Evolutionary conservation across 83 land plant genomes (phyloP).

Genomic region (Thuja plicata): DNA sequence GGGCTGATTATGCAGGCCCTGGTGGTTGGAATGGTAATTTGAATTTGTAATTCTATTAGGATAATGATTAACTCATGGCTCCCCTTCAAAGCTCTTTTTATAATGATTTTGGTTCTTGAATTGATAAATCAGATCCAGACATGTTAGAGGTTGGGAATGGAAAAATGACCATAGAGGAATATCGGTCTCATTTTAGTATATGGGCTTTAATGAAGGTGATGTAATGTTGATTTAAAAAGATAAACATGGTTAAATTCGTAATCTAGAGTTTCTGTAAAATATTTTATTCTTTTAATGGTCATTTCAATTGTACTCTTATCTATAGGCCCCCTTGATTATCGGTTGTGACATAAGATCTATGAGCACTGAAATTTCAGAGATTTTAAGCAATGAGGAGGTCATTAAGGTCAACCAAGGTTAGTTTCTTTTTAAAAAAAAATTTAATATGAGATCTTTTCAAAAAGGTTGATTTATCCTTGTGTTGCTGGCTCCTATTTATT

Average conservation of each 20-base stretch:
- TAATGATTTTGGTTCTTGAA: background rate
- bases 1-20: slow-evolving; percentile 56
- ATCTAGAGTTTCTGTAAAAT: background rate
- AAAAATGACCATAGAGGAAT: slow-evolving; percentile 76
- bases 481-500: background rate
- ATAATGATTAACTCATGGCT: too few relatives aligned
- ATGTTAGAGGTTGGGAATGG: slow-evolving; percentile 98
- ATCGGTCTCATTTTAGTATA: slow-evolving; percentile 81
- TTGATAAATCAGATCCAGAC: slow-evolving; percentile 70
- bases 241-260: too few relatives aligned
- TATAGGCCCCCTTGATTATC: slow-evolving; percentile 82
- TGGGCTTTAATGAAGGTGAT: slow-evolving; percentile 63
- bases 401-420: slow-evolving; percentile 79
- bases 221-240: too few relatives aligned
- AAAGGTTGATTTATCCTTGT: background rate
- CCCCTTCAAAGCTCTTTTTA: background rate
- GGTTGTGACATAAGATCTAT: slow-evolving; percentile 77
- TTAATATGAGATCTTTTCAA: background rate
- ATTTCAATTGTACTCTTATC: background rate
- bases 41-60: background rate
- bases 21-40: slow-evolving; percentile 57
- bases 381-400: slow-evolving; percentile 72
- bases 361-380: slow-evolving; percentile 28
- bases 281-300: background rate
- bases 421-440: too few relatives aligned